Base-by-base conservation (phyloP, 2,329 filamentous ascomycete species). In the Venturia pyrina region DNA sequence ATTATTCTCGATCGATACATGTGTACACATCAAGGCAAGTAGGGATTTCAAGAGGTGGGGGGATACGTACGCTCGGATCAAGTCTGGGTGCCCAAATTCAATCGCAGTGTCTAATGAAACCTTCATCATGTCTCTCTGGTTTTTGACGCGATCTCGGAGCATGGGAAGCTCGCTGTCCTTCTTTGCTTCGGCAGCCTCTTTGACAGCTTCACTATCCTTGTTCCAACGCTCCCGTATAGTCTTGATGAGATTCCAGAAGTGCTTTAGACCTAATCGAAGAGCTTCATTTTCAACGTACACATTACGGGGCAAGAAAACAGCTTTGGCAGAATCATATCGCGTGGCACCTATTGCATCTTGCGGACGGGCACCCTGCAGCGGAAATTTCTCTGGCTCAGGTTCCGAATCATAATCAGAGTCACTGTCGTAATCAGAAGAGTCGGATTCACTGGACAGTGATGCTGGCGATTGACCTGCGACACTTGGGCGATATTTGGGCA, bases 191-290 rank as follows among this genome's bases (percentile, higher is more conserved):
- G 85, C 83, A 13, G 85, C 85, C 68, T 82, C 78, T 68, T 82
- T 80, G 68, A 87, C 78, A 32, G 81, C 80, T 68, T 82, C 80
- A 56, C 78, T 80, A 69, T 84, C 83, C 43, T 79, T 75, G 71
- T 86, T 86, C 85, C 85, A 88, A 46, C 82, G 78, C 72, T 87
- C 85, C 67, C 85, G 81, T 66, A 87, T 80, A 7, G 79, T 79
- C 71, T 83, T 83, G 67, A 87, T 77, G 57, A 87, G 77, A 62
- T 87, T 83, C 77, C 85, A 86, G 71, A 85, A 83, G 56, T 82
- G 79, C 62, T 79, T 79, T 68, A 87, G 76, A 57, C 81, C 82
- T 68, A 75, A 76, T 69, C 83, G 81, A 66, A 87, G 81, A 67
- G 81, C 81, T 34, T 82, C 80, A 19, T 78, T 75, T 65, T 77